Evolutionary conservation across 345 rosid genomes (phyloP), one percentile per base, ranked within the genome.

Genomic region (Arabidopsis arenosa): DNA sequence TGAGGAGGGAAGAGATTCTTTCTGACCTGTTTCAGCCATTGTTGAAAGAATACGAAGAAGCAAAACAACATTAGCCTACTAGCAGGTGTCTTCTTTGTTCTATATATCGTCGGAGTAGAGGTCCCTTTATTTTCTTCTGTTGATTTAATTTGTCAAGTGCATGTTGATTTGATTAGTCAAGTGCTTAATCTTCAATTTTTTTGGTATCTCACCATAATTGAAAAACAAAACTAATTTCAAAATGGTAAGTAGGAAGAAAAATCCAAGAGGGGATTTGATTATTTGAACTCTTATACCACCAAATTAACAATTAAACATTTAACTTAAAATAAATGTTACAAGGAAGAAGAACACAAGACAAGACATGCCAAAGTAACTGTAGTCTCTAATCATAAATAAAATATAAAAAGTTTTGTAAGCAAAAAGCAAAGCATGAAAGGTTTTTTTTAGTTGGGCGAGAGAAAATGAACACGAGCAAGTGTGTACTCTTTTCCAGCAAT

Each of bases 381-480:
- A 18, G 14, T 75, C 69, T 60, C 32, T 68, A 32, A 32, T 13
- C 7, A 77, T 58, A 14, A 66, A 32, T n/a, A 70, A 56, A 40
- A 9, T 5, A 23, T 28, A 76, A 35, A 62, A 43, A 43, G 62
- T 21, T 53, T 33, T 41, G 63, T 35, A 69, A 62, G 9, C 5
- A 67, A 2, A 14, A 3, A 13, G 70, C 6, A 43, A 26, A 44
- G 2, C 26, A 54, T 54, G 59, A 13, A 35, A 65, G 54, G 23
- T 21, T 8, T 40, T 7, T 17, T 41, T 67, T 76, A 86, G 82
- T 84, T 84, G 52, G 86, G 79, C 9, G 96, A 86, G n/a, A 93
- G 83, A 74, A 93, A 96, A 83, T 93, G 97, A 77, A 90, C 94
- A 78, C 97, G 88, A 14, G 99, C 97, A 69, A 96, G 89, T 1